These are phyloP conservation scores for Arthrobotrys iridis DNA, from an alignment of 2,329 filamentous ascomycete species.

Conservation along the genomic window DNA sequence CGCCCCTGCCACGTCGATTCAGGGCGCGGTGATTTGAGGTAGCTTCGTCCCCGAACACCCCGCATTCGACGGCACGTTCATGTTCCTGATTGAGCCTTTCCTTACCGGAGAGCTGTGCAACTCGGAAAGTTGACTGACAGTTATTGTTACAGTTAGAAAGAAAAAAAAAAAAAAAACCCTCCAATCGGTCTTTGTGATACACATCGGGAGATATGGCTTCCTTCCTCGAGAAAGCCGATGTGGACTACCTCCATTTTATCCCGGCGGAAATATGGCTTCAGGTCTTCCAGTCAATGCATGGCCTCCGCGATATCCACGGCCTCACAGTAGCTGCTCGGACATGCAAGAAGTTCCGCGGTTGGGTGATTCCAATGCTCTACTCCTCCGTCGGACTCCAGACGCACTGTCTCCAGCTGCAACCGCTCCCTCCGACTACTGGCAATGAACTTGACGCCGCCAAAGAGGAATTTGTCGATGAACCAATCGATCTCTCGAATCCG, in stretches of 20 bases:
- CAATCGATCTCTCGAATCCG: slow-evolving; percentile 23
- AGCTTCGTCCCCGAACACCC: background rate
- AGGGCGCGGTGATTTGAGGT: background rate
- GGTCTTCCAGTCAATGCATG: slow-evolving; percentile 52
- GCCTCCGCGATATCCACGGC: slow-evolving; percentile 48
- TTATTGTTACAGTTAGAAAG: too few relatives aligned
- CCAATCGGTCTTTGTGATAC: too few relatives aligned
- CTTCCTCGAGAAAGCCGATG: slow-evolving; percentile 33
- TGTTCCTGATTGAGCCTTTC: background rate
- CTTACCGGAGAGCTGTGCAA: background rate
- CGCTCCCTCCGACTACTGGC: slow-evolving; percentile 32
- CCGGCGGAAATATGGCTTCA: slow-evolving; percentile 51
- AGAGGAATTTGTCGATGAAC: slow-evolving; percentile 13
- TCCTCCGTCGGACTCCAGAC: slow-evolving; percentile 51
- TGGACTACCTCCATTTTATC: slow-evolving; percentile 48
- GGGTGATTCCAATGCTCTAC: slow-evolving; percentile 45
- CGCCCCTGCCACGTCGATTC: slow-evolving; percentile 1
- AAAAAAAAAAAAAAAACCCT: too few relatives aligned
- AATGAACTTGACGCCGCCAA: slow-evolving; percentile 36
- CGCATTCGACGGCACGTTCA: background rate
- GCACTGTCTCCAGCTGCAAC: slow-evolving; percentile 49
- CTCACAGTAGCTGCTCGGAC: slow-evolving; percentile 43
- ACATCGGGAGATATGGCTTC: slow-evolving; percentile 11
- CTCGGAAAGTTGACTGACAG: background rate
- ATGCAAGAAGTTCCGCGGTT: slow-evolving; percentile 43